Evolutionary conservation across 108 stramenopile species (phyloP), one percentile per base, ranked within the genome.

Genomic region (Licmophora abbreviata): DNA sequence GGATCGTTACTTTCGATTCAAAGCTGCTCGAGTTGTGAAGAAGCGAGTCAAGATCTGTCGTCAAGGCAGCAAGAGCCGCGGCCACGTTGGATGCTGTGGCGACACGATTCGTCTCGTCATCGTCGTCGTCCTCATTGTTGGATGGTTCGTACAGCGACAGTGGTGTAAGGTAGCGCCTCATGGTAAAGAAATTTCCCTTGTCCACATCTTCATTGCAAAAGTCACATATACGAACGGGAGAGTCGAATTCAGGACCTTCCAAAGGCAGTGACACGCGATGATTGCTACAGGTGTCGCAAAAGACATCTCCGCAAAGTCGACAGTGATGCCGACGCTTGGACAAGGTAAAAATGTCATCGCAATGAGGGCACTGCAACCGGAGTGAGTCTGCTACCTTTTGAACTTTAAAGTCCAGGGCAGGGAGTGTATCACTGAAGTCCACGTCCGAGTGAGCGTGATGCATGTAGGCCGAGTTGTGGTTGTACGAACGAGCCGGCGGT

Each of bases 281-380:
- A 29, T 49, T 53, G 32, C 69, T 72, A 43, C 63, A 54, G 18
- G 56, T 51, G 53, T 92, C 75, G 67, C 95, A 96, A 70, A 92
- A 96, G 24, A 96, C 79, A 56, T 93, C 92, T 9, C 95, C 95
- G 48, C 93, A 94, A 30, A 96, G 47, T 15, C 95, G 81, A 68
- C 95, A 96, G 56, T 96, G 95, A 64, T 96, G 95, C 20, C 93
- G 76, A 9, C 95, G 82, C 22, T 70, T 64, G 51, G 73, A 68
- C 49, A 85, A 61, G 21, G 71, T 77, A 55, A 88, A 87, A 24
- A 62, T 34, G 7, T 14, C 33, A 10, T 54, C 29, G 37, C 88
- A 85, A 22, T 61, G 38, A 4, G 83, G 68, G 66, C 88, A 90
- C 8, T 57, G 28, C 18, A 53, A 33, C 3, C 84, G 73, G 17